phyloP scores from a whole-genome alignment of 2,329 filamentous ascomycete genomes.

The Penicillium sp. region DNA sequence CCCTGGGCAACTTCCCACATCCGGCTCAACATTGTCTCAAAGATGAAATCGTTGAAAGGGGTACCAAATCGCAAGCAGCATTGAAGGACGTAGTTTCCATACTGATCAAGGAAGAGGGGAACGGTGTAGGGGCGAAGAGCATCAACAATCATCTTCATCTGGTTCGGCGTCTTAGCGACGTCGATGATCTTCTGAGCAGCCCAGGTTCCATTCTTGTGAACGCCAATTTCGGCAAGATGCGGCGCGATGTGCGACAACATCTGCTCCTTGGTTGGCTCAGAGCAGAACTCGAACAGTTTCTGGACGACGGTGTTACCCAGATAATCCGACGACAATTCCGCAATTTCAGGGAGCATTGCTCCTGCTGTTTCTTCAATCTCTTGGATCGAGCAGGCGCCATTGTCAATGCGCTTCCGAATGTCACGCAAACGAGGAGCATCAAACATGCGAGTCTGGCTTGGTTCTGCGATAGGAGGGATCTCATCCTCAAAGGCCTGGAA shows the following conservation, averaged over 20 bases:
- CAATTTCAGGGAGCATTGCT: constrained; percentile 94
- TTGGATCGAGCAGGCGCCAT: constrained; percentile 76
- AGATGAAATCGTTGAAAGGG: constrained; percentile 93
- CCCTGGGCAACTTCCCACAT: constrained; percentile 94
- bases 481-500: constrained; percentile 73
- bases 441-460: constrained; percentile 81
- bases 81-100: constrained; percentile 97
- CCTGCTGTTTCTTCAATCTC: constrained; percentile 92
- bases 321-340: constrained; percentile 91
- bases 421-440: constrained; percentile 93
- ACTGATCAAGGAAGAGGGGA: constrained; percentile 92
- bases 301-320: constrained; percentile 99
- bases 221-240: constrained; percentile 91
- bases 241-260: constrained; percentile 88
- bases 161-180: constrained; percentile 77
- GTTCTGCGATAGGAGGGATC: constrained; percentile 84
- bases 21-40: constrained; percentile 90
- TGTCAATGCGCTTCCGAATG: constrained; percentile 96
- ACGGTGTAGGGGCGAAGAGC: constrained; percentile 81
- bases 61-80: constrained; percentile 89
- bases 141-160: constrained; percentile 82
- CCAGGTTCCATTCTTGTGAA: constrained; percentile 99
- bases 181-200: constrained; percentile 99
- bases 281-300: constrained; percentile 96
- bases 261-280: constrained; percentile 80